phyloP scores from a whole-genome alignment of 495 filamentous ascomycete species.

The Talaromyces thailandensis region DNA sequence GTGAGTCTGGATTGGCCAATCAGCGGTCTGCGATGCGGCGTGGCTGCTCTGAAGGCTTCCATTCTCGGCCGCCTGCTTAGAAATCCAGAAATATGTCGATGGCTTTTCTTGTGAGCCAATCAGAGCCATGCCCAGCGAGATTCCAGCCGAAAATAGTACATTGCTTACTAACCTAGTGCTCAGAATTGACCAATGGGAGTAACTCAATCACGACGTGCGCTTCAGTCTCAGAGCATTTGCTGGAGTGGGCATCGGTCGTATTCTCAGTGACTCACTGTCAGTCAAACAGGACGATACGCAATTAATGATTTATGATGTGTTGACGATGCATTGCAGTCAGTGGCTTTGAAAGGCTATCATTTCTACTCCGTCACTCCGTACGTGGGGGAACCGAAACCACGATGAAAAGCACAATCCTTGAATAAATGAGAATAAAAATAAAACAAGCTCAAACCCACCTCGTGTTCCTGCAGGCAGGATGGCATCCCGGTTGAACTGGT shows the following conservation, averaged over 20 bases:
- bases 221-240: background rate
- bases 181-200: background rate
- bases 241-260: background rate
- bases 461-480: background rate
- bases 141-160: background rate
- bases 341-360: too few relatives aligned
- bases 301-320: too few relatives aligned
- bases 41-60: background rate
- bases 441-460: background rate
- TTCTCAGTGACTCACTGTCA: too few relatives aligned
- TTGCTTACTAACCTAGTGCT: background rate
- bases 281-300: too few relatives aligned
- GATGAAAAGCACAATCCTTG: background rate
- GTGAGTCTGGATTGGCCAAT: background rate
- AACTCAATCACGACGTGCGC: background rate
- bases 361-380: too few relatives aligned
- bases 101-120: background rate
- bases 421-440: background rate
- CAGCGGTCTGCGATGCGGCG: background rate
- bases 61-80: background rate
- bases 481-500: background rate
- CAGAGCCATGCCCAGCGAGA: background rate
- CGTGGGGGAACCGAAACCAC: too few relatives aligned
- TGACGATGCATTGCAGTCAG: too few relatives aligned
- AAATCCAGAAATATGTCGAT: background rate